A percentile compares a stretch with the other conserved stretches of the same genome.
Evolutionary conservation across 2,329 filamentous ascomycete genomes (phyloP).

Genomic region (Microcyclospora tardicrescens): DNA sequence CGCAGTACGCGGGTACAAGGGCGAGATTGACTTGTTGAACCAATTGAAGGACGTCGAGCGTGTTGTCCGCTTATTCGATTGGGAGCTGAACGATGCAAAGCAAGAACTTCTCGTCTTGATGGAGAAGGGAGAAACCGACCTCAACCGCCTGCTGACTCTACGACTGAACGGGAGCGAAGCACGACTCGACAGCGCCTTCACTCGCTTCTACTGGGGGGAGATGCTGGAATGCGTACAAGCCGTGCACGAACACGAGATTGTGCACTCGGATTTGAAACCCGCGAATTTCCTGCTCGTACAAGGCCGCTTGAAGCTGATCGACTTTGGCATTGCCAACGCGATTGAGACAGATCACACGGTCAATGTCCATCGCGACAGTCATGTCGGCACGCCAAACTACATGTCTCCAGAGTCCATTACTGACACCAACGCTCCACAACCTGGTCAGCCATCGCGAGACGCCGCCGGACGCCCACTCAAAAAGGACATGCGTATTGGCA

Average conservation of each 20-base stretch:
- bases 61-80: slow-evolving; percentile 83
- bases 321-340: slow-evolving; percentile 96
- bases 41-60: slow-evolving; percentile 74
- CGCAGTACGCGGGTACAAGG: slow-evolving; percentile 77
- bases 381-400: slow-evolving; percentile 94
- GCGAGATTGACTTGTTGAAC: slow-evolving; percentile 82
- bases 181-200: slow-evolving; percentile 75
- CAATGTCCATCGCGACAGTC: slow-evolving; percentile 90
- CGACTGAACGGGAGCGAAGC: slow-evolving; percentile 55
- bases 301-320: slow-evolving; percentile 85
- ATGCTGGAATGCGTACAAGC: slow-evolving; percentile 93
- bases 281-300: slow-evolving; percentile 92
- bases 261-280: slow-evolving; percentile 93
- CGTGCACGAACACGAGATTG: slow-evolving; percentile 81
- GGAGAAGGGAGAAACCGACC: slow-evolving; percentile 91
- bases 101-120: slow-evolving; percentile 82
- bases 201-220: slow-evolving; percentile 98
- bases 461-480: slow-evolving; percentile 35
- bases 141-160: slow-evolving; percentile 70
- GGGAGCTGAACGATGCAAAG: slow-evolving; percentile 86
- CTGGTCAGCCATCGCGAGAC: slow-evolving; percentile 27
- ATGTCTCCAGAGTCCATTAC: slow-evolving; percentile 94
- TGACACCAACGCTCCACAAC: slow-evolving; percentile 57
- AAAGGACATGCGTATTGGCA: slow-evolving; percentile 89
- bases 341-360: slow-evolving; percentile 93